These are phyloP conservation scores for Serendipita sp. DNA, from an alignment of 768 basidiomycete genomes.

Conservation along the genomic window DNA sequence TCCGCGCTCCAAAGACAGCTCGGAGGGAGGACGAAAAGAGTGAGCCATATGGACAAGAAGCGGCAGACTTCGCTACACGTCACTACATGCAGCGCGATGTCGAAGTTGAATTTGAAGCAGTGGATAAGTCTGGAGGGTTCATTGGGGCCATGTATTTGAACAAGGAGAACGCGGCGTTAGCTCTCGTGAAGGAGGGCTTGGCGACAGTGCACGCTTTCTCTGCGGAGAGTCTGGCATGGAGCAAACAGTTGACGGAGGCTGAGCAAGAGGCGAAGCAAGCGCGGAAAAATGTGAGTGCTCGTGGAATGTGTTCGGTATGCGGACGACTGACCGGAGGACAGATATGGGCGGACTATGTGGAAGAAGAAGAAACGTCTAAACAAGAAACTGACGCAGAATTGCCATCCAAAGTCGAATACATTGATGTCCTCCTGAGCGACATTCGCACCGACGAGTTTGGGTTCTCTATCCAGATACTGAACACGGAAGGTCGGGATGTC, in stretches of 20 bases:
- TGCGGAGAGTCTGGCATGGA: slow-evolving; percentile 67
- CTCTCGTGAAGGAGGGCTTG: slow-evolving; percentile 73
- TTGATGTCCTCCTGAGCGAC: slow-evolving; percentile 86
- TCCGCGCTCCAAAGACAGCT: slow-evolving; percentile 78
- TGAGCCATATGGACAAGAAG: slow-evolving; percentile 77
- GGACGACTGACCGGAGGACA: slow-evolving; percentile 17
- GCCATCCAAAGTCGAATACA: slow-evolving; percentile 62
- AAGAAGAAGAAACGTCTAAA: slow-evolving; percentile 28
- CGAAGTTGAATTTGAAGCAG: slow-evolving; percentile 77
- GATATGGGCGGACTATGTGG: slow-evolving; percentile 72
- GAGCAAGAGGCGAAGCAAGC: slow-evolving; percentile 77
- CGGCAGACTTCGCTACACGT: slow-evolving; percentile 59
- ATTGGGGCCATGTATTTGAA: slow-evolving; percentile 76
- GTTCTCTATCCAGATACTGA: slow-evolving; percentile 88
- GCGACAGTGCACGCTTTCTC: slow-evolving; percentile 81
- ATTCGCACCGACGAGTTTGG: slow-evolving; percentile 56
- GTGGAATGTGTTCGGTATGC: background rate
- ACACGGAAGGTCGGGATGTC: slow-evolving; percentile 52
- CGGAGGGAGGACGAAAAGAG: slow-evolving; percentile 60
- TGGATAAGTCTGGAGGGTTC: slow-evolving; percentile 92
- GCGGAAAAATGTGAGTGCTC: slow-evolving; percentile 48
- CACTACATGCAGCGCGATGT: slow-evolving; percentile 89
- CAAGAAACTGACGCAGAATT: slow-evolving; percentile 1
- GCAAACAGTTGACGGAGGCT: slow-evolving; percentile 62
- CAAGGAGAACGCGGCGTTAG: slow-evolving; percentile 77